Base-by-base conservation (phyloP, 2,329 filamentous ascomycete species). In the Colletotrichum magnum region DNA sequence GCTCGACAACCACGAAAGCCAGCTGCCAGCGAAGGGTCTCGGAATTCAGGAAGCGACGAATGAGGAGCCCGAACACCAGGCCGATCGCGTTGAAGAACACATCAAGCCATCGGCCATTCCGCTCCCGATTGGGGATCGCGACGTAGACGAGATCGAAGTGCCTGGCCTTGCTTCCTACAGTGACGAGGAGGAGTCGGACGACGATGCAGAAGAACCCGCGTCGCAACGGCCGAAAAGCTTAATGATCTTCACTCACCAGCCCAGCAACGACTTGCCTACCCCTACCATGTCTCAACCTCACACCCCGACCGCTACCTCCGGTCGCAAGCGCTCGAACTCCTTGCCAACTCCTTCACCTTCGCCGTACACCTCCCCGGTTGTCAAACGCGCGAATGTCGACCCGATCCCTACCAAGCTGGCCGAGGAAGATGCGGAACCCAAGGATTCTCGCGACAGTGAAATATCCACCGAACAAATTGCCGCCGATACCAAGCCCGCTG, bases 91-190 rank as follows among this genome's bases (percentile, higher is more conserved):
- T 41, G 82, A 87, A 53, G 80, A 84, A 52, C 78, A 80, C 69
- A 76, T 80, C 78, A 81, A 77, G 61, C 86, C 91, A 9, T 86
- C 88, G 6, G 84, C 85, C 48, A 87, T 95, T 70, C 90, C 93
- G n/a, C 82, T 96, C 10, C 93, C 93, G 0, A 82, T 91, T 48
- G 84, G 84, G 26, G 85, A 89, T 43, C 86, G 90, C 56, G 94
- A 97, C 75, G 81, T 95, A 7, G 87, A 91, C 53, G 94, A 97
- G 77, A 96, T 97, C 50, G 93, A 96, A 75, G 87, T 94, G 52
- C 92, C 93, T 4, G 92, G 92, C 0, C 84, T 94, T 5, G 88
- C 87, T 1, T 79, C 78, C 13, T 86, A 90, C 72, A 89, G 85
- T 65, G 90, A 93, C 64, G 90, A 91, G 15, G 91, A 92, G 59